These are phyloP conservation scores for Cutaneotrichosporon dermatis DNA, from an alignment of 1,284 basidiomycete species.

Conservation along the genomic window DNA sequence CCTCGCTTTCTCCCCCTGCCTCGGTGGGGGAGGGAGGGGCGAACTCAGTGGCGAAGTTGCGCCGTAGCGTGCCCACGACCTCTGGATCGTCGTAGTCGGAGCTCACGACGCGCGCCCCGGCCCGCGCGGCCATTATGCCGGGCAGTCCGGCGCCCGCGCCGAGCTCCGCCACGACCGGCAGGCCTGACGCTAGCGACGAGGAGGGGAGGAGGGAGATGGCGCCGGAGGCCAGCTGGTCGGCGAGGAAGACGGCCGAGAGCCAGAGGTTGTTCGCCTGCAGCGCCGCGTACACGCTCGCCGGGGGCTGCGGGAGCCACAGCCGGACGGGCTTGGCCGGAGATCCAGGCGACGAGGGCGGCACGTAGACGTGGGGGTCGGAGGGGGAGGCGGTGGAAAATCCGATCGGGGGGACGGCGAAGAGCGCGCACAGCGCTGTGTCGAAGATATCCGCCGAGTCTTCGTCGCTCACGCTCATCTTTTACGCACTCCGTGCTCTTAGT, in stretches of 20 bases:
- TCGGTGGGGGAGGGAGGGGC: not conserved
- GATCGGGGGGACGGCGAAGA: slow-evolving; percentile 41
- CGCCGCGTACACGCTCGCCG: slow-evolving; percentile 33
- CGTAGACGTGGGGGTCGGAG: slow-evolving; percentile 18
- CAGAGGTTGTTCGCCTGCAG: slow-evolving; percentile 47
- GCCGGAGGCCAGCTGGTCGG: slow-evolving; percentile 31
- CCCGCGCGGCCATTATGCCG: slow-evolving; percentile 26
- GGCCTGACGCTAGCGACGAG: too few species aligned
- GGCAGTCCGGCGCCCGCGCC: slow-evolving; percentile 45
- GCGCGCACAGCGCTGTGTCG: slow-evolving; percentile 33
- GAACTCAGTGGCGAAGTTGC: slow-evolving; percentile 25
- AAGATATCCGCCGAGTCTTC: slow-evolving; percentile 29
- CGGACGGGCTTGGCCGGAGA: slow-evolving; percentile 24
- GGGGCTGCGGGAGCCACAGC: slow-evolving; percentile 36
- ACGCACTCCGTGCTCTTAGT: too few species aligned
- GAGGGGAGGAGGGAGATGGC: not conserved
- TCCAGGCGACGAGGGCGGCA: slow-evolving; percentile 14
- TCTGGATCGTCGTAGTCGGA: slow-evolving; percentile 44
- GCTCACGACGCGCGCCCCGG: slow-evolving; percentile 26
- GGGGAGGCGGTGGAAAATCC: slow-evolving; percentile 27
- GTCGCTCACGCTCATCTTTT: too few species aligned
- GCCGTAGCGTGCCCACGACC: slow-evolving; percentile 26
- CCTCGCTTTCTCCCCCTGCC: not conserved
- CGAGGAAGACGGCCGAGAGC: slow-evolving; percentile 42
- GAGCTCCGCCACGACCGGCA: slow-evolving; percentile 33